phyloP scores from a whole-genome alignment of 2,329 filamentous ascomycete species.

The Septoria linicola region DNA sequence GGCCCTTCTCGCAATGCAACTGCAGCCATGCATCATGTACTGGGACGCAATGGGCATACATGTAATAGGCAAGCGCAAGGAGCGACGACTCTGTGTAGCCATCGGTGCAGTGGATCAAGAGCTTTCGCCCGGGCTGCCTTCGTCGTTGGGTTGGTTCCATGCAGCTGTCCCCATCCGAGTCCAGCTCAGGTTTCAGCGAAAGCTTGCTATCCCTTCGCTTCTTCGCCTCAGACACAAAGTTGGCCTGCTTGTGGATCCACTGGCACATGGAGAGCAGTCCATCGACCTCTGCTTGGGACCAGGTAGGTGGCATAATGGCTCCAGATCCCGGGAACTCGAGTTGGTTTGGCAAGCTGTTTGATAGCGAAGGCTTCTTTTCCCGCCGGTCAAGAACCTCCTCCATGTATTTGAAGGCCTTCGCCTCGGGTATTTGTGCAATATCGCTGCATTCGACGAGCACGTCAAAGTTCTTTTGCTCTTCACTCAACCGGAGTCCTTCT shows the following conservation, averaged over 20 bases:
- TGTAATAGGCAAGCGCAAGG: slow-evolving; percentile 85
- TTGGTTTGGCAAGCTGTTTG: slow-evolving; percentile 51
- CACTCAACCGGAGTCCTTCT: slow-evolving; percentile 37
- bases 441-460: slow-evolving; percentile 88
- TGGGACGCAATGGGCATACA: slow-evolving; percentile 80
- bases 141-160: slow-evolving; percentile 43
- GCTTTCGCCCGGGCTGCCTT: slow-evolving; percentile 55
- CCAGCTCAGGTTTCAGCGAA: slow-evolving; percentile 36
- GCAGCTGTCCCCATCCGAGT: slow-evolving; percentile 57
- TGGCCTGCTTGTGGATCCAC: slow-evolving; percentile 83
- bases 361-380: slow-evolving; percentile 25
- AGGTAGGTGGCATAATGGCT: slow-evolving; percentile 82
- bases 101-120: slow-evolving; percentile 90
- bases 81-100: slow-evolving; percentile 95
- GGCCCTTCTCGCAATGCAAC: slow-evolving; percentile 73
- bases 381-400: slow-evolving; percentile 51
- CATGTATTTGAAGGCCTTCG: slow-evolving; percentile 63
- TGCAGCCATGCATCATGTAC: slow-evolving; percentile 84
- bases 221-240: slow-evolving; percentile 41
- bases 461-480: slow-evolving; percentile 60
- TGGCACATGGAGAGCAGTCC: slow-evolving; percentile 81
- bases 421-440: slow-evolving; percentile 71
- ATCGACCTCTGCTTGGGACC: slow-evolving; percentile 79
- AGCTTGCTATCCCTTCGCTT: slow-evolving; percentile 47
- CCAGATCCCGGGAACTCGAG: slow-evolving; percentile 91